Conservation (phyloP, 2,329 filamentous ascomycete species). For the Diaporthe capsici region DNA sequence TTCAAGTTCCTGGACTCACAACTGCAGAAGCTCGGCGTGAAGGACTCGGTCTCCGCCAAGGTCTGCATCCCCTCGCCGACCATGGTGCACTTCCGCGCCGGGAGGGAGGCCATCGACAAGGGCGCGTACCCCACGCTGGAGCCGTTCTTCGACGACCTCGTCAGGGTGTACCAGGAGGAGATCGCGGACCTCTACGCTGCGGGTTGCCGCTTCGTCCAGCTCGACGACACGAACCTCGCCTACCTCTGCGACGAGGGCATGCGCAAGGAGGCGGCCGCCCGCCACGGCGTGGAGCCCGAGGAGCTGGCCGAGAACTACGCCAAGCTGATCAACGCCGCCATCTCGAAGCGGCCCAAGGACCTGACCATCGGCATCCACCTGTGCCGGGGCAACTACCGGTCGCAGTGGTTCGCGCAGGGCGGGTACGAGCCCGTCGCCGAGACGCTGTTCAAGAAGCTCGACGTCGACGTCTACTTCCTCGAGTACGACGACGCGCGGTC, state of each 20-base stretch:
- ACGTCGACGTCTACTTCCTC: constrained; percentile 70
- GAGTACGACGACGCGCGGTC: constrained; percentile 71
- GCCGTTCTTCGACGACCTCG: constrained; percentile 68
- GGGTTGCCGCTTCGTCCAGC: constrained; percentile 69
- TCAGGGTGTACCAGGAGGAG: constrained; percentile 68
- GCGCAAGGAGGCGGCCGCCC: constrained; percentile 65
- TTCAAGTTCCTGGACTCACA: constrained; percentile 66
- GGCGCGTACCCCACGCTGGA: constrained; percentile 68
- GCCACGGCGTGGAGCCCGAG: constrained; percentile 64
- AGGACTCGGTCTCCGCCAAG: constrained; percentile 60
- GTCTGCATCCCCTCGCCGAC: constrained; percentile 71
- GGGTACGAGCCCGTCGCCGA: constrained; percentile 66
- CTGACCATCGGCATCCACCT: constrained; percentile 70
- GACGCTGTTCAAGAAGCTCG: constrained; percentile 60
- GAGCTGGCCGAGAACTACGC: constrained; percentile 66
- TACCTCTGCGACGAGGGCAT: constrained; percentile 71
- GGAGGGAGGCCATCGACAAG: constrained; percentile 65
- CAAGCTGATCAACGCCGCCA: constrained; percentile 67
- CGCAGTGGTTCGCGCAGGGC: constrained; percentile 70
- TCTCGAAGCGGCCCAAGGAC: constrained; percentile 65
- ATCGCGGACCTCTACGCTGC: constrained; percentile 65
- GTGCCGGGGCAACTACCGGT: constrained; percentile 70
- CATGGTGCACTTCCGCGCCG: constrained; percentile 73
- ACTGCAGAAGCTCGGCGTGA: constrained; percentile 53
- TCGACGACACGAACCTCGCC: constrained; percentile 72